A percentile compares a stretch with the other conserved stretches of the same genome.
Evolutionary conservation across 306 rosid species (phyloP).

Genomic region (Casuarina glauca): DNA sequence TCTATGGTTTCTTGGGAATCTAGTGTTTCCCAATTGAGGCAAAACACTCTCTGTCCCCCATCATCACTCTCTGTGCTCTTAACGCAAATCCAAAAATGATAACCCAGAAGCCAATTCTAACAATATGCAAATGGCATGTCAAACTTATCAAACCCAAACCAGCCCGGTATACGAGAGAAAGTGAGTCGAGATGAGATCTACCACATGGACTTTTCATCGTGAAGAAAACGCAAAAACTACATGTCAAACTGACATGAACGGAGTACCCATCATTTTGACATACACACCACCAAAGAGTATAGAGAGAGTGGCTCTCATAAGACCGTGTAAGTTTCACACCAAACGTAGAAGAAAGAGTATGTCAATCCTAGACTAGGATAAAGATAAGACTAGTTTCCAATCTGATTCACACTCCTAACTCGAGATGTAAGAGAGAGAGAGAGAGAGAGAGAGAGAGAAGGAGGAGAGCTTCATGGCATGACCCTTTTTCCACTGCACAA

Average conservation of each 20-base stretch:
- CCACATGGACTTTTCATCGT: no score
- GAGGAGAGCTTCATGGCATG: background rate
- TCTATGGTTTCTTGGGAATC: background rate
- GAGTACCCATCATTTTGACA: no score
- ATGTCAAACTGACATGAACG: no score
- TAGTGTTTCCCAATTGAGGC: background rate
- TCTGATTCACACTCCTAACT: background rate
- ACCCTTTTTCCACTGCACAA: background rate
- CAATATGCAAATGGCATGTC: background rate
- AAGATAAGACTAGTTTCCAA: background rate
- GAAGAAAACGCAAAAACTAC: no score
- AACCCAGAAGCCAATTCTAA: slow-evolving; percentile 5
- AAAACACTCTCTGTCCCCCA: background rate
- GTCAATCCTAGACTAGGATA: background rate
- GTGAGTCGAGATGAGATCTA: no score
- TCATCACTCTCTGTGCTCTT: background rate
- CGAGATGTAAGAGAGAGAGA: background rate
- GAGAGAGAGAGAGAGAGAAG: background rate
- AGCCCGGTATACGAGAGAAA: background rate
- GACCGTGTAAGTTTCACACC: background rate
- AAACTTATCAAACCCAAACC: background rate
- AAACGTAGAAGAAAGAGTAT: background rate
- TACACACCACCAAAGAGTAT: background rate
- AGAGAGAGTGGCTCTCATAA: background rate
- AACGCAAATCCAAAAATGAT: background rate